Conservation (phyloP, 495 filamentous ascomycete species). For the Neurospora tetraspora region DNA sequence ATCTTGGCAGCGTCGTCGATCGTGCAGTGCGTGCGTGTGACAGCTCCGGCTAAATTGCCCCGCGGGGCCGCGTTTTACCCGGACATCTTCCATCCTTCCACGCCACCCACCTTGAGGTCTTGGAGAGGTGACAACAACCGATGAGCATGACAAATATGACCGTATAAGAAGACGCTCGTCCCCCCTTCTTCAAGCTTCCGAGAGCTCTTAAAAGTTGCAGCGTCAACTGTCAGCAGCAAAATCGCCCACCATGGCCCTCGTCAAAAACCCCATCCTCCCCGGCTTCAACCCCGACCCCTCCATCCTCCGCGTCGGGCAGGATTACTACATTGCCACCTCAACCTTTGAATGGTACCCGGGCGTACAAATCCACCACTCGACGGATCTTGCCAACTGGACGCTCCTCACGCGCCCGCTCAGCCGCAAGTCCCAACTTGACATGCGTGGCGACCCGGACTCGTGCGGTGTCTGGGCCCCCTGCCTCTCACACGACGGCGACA, state of each 20-base stretch:
- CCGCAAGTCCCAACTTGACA: conserved; percentile 49
- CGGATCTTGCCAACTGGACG: conserved; percentile 48
- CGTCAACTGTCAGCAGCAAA: not conserved
- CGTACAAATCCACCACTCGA: conserved; percentile 48
- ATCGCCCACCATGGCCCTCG: conserved; percentile 25
- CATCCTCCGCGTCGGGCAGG: conserved; percentile 42
- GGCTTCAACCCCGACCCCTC: conserved; percentile 57
- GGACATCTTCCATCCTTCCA: not conserved
- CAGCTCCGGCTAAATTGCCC: not conserved
- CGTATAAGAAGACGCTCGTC: not conserved
- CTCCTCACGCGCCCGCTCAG: conserved; percentile 49
- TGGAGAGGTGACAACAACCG: not conserved
- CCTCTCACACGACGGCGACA: conserved; percentile 45
- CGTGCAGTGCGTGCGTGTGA: not conserved
- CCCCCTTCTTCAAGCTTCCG: not conserved
- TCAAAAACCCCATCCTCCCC: conserved; percentile 51
- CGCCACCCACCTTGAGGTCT: not conserved
- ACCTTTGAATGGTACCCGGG: conserved; percentile 56
- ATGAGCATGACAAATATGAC: not conserved
- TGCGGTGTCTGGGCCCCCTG: conserved; percentile 58
- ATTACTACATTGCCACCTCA: conserved; percentile 55
- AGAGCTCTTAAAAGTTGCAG: not conserved
- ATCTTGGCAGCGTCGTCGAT: not conserved
- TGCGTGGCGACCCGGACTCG: conserved; percentile 47
- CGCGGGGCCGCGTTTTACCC: not conserved